These are phyloP conservation scores for Tetracentron sinense DNA, from an alignment of 164 flowering plant species.

Conservation along the genomic window DNA sequence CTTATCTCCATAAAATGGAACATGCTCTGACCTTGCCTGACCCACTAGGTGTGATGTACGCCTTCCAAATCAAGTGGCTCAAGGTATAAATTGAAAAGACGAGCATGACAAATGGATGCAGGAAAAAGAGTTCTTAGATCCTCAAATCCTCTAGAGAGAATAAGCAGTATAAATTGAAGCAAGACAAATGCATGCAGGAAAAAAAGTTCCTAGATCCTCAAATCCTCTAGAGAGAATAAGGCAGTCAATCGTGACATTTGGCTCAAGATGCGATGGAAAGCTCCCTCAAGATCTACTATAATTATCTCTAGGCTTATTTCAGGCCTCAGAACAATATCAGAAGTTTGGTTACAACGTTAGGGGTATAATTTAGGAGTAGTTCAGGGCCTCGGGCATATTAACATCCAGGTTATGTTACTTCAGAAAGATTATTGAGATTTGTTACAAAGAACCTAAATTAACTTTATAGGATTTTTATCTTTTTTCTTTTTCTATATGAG, in stretches of 20 bases:
- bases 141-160: too few relatives aligned
- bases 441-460: not conserved
- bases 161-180: not conserved
- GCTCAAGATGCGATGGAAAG: not conserved
- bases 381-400: not conserved
- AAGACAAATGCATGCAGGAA: not conserved
- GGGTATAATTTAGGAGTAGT: not conserved
- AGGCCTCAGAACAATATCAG: not conserved
- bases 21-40: not conserved
- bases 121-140: too few relatives aligned
- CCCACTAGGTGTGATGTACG: not conserved
- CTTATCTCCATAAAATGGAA: not conserved
- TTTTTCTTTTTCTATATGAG: too few relatives aligned
- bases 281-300: not conserved
- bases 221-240: not conserved
- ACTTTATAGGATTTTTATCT: not conserved
- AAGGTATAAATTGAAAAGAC: too few relatives aligned
- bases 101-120: not conserved
- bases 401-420: not conserved
- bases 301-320: not conserved
- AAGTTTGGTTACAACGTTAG: not conserved
- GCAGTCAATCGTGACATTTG: not conserved
- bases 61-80: not conserved
- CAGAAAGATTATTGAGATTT: not conserved
- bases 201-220: not conserved